Percentiles rank a stretch among this genome's conserved stretches.
Conservation (phyloP, 2,329 filamentous ascomycete genomes). For the Ascochyta lentis region DNA sequence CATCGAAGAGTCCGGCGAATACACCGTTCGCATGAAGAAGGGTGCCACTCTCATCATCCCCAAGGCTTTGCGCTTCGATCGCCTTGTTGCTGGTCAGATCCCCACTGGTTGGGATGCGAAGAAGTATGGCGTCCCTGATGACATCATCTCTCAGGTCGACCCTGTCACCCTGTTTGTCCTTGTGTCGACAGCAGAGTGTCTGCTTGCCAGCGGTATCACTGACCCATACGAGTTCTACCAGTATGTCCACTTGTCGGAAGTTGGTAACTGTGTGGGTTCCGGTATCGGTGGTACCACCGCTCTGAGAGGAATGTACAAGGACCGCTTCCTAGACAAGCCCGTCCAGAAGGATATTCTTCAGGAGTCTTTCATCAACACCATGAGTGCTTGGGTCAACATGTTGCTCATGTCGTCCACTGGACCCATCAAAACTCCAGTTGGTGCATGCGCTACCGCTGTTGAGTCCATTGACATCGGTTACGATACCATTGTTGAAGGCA, state of each 20-base stretch:
- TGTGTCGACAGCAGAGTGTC: constrained; percentile 89
- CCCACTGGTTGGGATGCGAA: constrained; percentile 97
- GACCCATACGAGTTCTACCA: constrained; percentile 99
- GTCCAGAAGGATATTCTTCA: constrained; percentile 99
- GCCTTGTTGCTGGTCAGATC: constrained; percentile 94
- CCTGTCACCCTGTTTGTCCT: constrained; percentile 95
- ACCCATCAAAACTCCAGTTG: constrained; percentile 97
- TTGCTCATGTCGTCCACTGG: constrained; percentile 94
- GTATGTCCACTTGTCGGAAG: constrained; percentile 96
- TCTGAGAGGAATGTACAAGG: constrained; percentile 96
- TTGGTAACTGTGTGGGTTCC: constrained; percentile 97
- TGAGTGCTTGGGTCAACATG: constrained; percentile 99
- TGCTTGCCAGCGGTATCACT: constrained; percentile 92
- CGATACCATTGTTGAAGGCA: constrained; percentile 97
- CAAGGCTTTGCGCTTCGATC: constrained; percentile 96
- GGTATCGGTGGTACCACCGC: constrained; percentile 96
- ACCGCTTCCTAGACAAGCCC: constrained; percentile 94
- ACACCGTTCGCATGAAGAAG: constrained; percentile 93
- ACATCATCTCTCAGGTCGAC: constrained; percentile 97
- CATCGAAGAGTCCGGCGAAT: constrained; percentile 91
- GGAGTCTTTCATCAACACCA: constrained; percentile 99
- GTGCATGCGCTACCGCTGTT: constrained; percentile 95
- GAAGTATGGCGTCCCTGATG: constrained; percentile 93
- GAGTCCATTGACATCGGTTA: constrained; percentile 98
- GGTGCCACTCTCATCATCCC: constrained; percentile 93